Conservation (phyloP, 192 early-diverging fungal genomes). For the Coemansia sp. region DNA sequence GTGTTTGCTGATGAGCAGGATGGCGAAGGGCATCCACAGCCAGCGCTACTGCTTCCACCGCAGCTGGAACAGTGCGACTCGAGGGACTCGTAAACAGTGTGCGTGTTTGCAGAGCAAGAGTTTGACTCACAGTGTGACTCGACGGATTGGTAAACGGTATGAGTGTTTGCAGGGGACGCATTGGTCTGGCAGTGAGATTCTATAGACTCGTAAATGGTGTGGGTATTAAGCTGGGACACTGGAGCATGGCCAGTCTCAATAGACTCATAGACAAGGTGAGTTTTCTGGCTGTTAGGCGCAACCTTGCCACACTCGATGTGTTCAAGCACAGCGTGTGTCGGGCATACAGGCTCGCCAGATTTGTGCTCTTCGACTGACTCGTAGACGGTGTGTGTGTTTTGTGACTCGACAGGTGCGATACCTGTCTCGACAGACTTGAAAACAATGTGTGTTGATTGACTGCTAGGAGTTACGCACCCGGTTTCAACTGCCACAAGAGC, state of each 20-base stretch:
- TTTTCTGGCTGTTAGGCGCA: not conserved
- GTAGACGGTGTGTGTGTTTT: slow-evolving; percentile 23
- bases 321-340: slow-evolving; percentile 7
- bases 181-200: slow-evolving; percentile 2
- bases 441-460: slow-evolving; percentile 11
- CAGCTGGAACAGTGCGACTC: slow-evolving; percentile 12
- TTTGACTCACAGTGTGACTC: slow-evolving; percentile 7
- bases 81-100: slow-evolving; percentile 26
- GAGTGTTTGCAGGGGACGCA: slow-evolving; percentile 5
- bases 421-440: slow-evolving; percentile 17
- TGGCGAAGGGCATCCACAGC: not conserved
- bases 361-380: slow-evolving; percentile 15
- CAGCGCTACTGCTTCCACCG: not conserved
- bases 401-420: not conserved
- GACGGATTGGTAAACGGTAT: slow-evolving; percentile 23
- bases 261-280: not conserved
- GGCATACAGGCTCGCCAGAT: slow-evolving; percentile 2
- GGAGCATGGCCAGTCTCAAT: slow-evolving; percentile 2
- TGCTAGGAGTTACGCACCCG: slow-evolving; percentile 6
- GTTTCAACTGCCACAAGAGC: slow-evolving; percentile 10
- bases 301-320: slow-evolving; percentile 1
- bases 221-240: slow-evolving; percentile 7
- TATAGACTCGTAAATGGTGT: slow-evolving; percentile 18
- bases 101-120: slow-evolving; percentile 15
- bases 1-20: slow-evolving; percentile 11